Evolutionary conservation across 2,329 filamentous ascomycete species (phyloP).

Genomic region (Fusarium clavum): DNA sequence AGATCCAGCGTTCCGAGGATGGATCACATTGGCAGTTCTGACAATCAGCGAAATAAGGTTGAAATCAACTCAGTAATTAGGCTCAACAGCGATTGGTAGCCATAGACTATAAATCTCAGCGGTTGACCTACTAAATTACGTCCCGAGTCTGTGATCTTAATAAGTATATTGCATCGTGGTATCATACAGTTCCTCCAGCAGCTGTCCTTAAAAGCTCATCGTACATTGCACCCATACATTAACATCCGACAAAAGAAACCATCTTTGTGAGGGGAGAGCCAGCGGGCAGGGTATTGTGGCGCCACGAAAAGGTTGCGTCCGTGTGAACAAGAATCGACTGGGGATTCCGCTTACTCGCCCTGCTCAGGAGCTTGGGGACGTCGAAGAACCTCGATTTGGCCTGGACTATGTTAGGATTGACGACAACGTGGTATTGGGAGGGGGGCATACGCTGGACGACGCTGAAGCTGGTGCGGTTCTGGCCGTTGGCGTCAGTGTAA

Average conservation of each 20-base stretch:
- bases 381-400: slow-evolving; percentile 60
- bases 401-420: slow-evolving; percentile 47
- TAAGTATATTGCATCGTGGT: slow-evolving; percentile 43
- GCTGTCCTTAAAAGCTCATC: slow-evolving; percentile 36
- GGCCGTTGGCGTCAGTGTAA: slow-evolving; percentile 78
- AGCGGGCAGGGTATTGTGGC: slow-evolving; percentile 6
- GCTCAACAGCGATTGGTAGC: neutral
- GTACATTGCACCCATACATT: slow-evolving; percentile 39
- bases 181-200: slow-evolving; percentile 41
- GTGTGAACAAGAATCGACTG: neutral
- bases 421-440: neutral
- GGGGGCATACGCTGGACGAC: slow-evolving; percentile 81
- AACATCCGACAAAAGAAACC: slow-evolving; percentile 38
- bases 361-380: slow-evolving; percentile 51
- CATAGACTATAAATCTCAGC: neutral
- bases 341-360: slow-evolving; percentile 33
- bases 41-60: neutral
- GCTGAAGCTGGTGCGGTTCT: slow-evolving; percentile 71
- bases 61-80: neutral
- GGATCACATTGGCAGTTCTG: too few relatives aligned
- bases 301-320: neutral
- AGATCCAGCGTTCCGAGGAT: neutral
- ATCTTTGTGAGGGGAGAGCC: slow-evolving; percentile 38
- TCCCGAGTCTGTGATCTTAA: slow-evolving; percentile 9
- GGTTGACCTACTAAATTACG: neutral